Percentiles rank a stretch among this genome's conserved stretches.
phyloP scores from a whole-genome alignment of 2,329 filamentous ascomycete species.

The Calonectria hawksworthii region DNA sequence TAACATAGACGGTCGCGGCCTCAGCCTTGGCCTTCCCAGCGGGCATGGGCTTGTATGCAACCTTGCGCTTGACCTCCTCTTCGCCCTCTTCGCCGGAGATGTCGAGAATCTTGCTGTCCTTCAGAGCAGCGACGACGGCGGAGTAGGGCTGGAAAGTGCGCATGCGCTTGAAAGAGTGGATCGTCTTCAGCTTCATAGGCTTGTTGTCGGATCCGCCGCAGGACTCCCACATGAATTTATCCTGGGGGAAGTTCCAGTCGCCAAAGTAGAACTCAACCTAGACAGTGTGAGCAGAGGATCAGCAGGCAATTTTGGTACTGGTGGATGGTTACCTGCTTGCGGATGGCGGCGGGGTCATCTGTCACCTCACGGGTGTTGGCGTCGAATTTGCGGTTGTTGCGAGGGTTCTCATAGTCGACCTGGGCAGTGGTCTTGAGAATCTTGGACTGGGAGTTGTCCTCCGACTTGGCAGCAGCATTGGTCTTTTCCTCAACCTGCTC shows the following conservation, averaged over 20 bases:
- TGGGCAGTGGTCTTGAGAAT: slow-evolving; percentile 62
- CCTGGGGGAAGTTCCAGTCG: slow-evolving; percentile 88
- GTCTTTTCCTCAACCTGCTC: slow-evolving; percentile 45
- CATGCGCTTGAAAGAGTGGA: slow-evolving; percentile 96
- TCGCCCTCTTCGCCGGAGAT: slow-evolving; percentile 80
- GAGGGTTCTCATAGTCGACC: slow-evolving; percentile 54
- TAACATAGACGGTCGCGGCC: slow-evolving; percentile 86
- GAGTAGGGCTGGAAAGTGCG: slow-evolving; percentile 90
- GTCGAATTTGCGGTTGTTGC: slow-evolving; percentile 79
- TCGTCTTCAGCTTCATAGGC: slow-evolving; percentile 81
- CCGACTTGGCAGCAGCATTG: slow-evolving; percentile 36
- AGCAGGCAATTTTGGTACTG: neutral
- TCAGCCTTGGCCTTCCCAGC: slow-evolving; percentile 76
- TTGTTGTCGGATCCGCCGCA: slow-evolving; percentile 86
- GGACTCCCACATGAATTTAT: slow-evolving; percentile 87
- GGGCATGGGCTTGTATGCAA: slow-evolving; percentile 71
- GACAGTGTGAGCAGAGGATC: slow-evolving; percentile 19
- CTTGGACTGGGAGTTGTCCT: slow-evolving; percentile 42
- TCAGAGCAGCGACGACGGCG: slow-evolving; percentile 85
- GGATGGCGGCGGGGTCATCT: slow-evolving; percentile 84
- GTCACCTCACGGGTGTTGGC: slow-evolving; percentile 77
- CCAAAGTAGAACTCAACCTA: slow-evolving; percentile 98
- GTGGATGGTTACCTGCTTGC: slow-evolving; percentile 75
- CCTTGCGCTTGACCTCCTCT: slow-evolving; percentile 83
- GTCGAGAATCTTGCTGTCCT: slow-evolving; percentile 80